Conservation (phyloP, 1,284 basidiomycete species). For the Heterobasidion irregulare region DNA sequence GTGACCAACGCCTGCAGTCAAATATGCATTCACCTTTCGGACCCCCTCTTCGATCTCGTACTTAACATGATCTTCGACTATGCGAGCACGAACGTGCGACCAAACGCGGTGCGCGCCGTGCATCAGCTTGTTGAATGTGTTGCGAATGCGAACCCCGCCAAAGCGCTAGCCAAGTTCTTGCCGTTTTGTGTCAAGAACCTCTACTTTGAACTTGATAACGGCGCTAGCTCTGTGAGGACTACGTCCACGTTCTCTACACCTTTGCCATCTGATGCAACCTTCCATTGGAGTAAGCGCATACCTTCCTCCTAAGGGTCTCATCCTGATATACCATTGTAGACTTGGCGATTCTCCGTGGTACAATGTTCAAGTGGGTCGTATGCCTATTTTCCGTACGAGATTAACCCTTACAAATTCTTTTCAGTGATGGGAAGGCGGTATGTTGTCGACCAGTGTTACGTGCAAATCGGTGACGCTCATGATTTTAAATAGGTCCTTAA, state of each 20-base stretch:
- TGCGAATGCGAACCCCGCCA: constrained; percentile 71
- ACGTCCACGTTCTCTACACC: constrained; percentile 69
- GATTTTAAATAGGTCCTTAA: constrained; percentile 40
- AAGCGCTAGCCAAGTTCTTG: constrained; percentile 73
- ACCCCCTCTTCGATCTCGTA: constrained; percentile 74
- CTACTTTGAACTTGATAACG: constrained; percentile 71
- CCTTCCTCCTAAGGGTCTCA: constrained; percentile 1
- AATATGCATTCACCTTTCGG: constrained; percentile 80
- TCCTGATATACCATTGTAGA: constrained; percentile 27
- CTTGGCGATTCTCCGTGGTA: constrained; percentile 59
- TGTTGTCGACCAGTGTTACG: constrained; percentile 12
- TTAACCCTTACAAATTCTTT: constrained; percentile 5
- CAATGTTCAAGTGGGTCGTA: constrained; percentile 59
- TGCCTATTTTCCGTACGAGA: constrained; percentile 3
- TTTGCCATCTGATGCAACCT: constrained; percentile 75
- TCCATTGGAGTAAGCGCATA: constrained; percentile 74
- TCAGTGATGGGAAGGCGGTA: constrained; percentile 58
- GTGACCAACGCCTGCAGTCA: constrained; percentile 62
- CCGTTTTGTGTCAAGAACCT: constrained; percentile 72
- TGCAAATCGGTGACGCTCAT: constrained; percentile 1
- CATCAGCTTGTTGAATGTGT: constrained; percentile 85
- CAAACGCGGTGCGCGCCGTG: constrained; percentile 82
- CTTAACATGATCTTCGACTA: constrained; percentile 79
- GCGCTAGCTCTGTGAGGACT: constrained; percentile 79
- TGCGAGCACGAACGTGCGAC: constrained; percentile 68